Conservation (phyloP, 2,329 filamentous ascomycete species). For the Fusarium siculi region DNA sequence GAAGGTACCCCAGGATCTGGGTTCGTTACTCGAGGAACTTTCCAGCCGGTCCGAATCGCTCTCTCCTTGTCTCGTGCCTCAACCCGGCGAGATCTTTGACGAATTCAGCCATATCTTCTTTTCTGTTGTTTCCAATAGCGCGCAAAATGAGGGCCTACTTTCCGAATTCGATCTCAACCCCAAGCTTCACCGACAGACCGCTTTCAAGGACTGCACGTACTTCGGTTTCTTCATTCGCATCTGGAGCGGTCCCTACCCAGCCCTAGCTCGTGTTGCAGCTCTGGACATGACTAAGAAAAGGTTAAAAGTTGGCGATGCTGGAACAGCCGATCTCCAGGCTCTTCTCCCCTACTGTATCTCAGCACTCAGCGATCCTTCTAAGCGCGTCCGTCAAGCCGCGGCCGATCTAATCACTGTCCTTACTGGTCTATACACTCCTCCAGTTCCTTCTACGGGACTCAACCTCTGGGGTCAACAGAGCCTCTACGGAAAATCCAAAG, state of each 20-base stretch:
- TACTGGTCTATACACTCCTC: slow-evolving; percentile 57
- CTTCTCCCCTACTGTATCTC: slow-evolving; percentile 84
- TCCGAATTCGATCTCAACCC: slow-evolving; percentile 64
- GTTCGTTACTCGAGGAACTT: slow-evolving; percentile 53
- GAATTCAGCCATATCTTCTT: slow-evolving; percentile 70
- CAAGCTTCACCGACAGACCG: slow-evolving; percentile 64
- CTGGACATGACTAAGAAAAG: slow-evolving; percentile 71
- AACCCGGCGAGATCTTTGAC: slow-evolving; percentile 63
- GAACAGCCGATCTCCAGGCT: slow-evolving; percentile 75
- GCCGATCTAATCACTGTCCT: slow-evolving; percentile 72
- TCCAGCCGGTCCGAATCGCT: slow-evolving; percentile 51
- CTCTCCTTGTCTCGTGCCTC: slow-evolving; percentile 63
- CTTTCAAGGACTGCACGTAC: slow-evolving; percentile 72
- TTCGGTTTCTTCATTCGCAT: slow-evolving; percentile 80
- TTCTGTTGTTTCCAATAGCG: slow-evolving; percentile 59
- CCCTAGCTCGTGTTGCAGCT: slow-evolving; percentile 74
- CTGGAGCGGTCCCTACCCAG: slow-evolving; percentile 78
- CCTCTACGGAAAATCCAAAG: slow-evolving; percentile 70
- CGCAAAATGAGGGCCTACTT: slow-evolving; percentile 53
- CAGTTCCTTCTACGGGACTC: slow-evolving; percentile 52
- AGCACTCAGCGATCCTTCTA: slow-evolving; percentile 79
- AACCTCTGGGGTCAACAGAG: slow-evolving; percentile 68
- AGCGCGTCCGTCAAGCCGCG: slow-evolving; percentile 80
- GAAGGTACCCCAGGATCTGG: slow-evolving; percentile 52
- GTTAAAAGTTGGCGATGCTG: slow-evolving; percentile 62